Conservation (phyloP, 2,329 filamentous ascomycete genomes). For the Pyrenophora seminiperda region DNA sequence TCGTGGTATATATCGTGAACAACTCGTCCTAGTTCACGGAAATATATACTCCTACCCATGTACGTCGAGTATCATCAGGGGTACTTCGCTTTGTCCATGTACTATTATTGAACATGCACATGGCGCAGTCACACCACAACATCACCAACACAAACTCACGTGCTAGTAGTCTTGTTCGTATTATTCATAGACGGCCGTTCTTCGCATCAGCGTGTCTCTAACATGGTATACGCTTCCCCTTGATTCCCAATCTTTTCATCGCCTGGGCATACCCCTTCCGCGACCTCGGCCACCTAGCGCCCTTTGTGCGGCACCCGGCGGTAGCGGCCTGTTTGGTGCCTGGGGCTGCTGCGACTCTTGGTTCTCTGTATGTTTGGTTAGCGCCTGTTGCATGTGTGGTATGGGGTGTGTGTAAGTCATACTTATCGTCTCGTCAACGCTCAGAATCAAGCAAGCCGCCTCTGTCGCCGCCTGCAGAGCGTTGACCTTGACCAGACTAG, state of each 20-base stretch:
- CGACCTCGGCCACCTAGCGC: conserved; percentile 78
- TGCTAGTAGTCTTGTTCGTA: conserved; percentile 27
- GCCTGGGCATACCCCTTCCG: conserved; percentile 75
- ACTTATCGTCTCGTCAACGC: conserved; percentile 97
- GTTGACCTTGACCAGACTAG: conserved; percentile 93
- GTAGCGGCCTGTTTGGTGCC: conserved; percentile 71
- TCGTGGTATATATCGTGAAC: too few relatives aligned
- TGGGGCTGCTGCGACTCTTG: conserved; percentile 88
- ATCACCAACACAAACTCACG: not conserved
- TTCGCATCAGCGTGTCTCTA: conserved; percentile 22
- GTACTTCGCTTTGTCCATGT: not conserved
- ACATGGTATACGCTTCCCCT: conserved; percentile 29
- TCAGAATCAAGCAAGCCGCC: conserved; percentile 91
- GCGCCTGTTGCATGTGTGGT: conserved; percentile 1
- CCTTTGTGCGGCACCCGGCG: conserved; percentile 76
- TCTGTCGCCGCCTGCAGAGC: conserved; percentile 95
- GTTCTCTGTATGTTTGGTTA: conserved; percentile 63
- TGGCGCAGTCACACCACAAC: too few relatives aligned
- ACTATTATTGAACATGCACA: too few relatives aligned
- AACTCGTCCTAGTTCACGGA: too few relatives aligned
- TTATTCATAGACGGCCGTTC: conserved; percentile 43
- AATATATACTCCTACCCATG: too few relatives aligned
- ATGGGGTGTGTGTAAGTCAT: conserved; percentile 37
- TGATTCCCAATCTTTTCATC: conserved; percentile 55
- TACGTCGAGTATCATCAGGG: too few relatives aligned